Percentiles rank a stretch among this genome's conserved stretches.
Conservation (phyloP, 2,329 filamentous ascomycete genomes). For the Podosphaera fusca region DNA sequence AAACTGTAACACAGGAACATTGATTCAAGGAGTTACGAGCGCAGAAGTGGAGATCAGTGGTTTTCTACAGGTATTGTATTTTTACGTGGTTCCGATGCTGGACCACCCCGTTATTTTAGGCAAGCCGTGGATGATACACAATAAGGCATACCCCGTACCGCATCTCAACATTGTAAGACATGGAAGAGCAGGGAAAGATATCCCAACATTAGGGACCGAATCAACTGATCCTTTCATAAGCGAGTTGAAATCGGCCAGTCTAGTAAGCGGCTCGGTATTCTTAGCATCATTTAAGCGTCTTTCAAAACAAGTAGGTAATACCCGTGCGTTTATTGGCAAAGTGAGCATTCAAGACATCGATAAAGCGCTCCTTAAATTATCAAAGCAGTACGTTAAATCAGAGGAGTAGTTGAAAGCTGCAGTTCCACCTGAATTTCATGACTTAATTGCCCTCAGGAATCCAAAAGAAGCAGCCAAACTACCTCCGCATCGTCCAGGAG, state of each 20-base stretch:
- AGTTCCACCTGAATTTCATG: not conserved
- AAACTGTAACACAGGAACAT: not conserved
- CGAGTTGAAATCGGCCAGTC: not conserved
- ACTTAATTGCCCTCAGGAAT: not conserved
- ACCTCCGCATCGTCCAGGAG: not conserved
- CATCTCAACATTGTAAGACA: too few relatives aligned
- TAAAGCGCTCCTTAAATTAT: not conserved
- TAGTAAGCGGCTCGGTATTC: not conserved
- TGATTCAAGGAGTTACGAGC: not conserved
- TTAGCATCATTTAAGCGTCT: not conserved
- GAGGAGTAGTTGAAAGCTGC: not conserved
- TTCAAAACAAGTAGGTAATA: not conserved
- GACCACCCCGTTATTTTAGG: too few relatives aligned
- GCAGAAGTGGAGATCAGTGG: not conserved
- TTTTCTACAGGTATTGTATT: not conserved
- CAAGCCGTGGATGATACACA: too few relatives aligned
- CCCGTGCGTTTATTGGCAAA: too few relatives aligned
- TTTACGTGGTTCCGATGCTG: not conserved
- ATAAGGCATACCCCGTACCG: too few relatives aligned
- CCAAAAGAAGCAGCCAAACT: not conserved
- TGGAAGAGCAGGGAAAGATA: too few relatives aligned
- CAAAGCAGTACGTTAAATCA: not conserved
- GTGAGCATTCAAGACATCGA: not conserved
- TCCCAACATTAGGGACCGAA: not conserved
- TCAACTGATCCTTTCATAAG: not conserved